phyloP scores from a whole-genome alignment of 331 rosid species.

The Cydonia oblonga region DNA sequence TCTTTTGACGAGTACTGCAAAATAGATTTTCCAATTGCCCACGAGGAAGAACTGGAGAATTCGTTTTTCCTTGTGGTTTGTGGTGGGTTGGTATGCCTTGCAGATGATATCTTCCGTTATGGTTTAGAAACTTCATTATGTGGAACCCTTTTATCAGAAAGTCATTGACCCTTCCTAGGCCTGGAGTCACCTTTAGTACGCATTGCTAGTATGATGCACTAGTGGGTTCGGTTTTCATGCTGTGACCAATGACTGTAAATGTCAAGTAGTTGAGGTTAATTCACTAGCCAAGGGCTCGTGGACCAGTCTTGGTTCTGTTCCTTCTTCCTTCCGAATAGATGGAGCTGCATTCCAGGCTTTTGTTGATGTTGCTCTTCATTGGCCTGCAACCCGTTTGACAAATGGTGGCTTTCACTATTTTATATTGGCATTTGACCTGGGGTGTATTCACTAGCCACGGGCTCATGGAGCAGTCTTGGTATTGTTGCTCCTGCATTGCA shows the following conservation, averaged over 20 bases:
- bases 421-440: slow-evolving; percentile 7
- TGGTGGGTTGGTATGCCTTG: slow-evolving; percentile 14
- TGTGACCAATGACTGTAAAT: not conserved
- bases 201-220: not conserved
- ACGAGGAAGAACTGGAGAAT: not conserved
- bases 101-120: not conserved
- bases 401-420: not conserved
- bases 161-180: slow-evolving; percentile 13
- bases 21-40: not conserved
- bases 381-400: slow-evolving; percentile 6
- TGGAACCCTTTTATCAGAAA: slow-evolving; percentile 22
- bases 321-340: slow-evolving; percentile 4
- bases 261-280: slow-evolving; percentile 13
- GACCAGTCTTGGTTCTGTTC: not conserved
- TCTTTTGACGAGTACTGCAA: not conserved
- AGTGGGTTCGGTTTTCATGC: slow-evolving; percentile 23
- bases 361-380: slow-evolving; percentile 14
- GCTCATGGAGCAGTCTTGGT: too few relatives aligned
- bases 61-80: not conserved
- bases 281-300: slow-evolving; percentile 18
- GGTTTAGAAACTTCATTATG: not conserved
- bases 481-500: too few relatives aligned
- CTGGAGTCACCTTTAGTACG: not conserved
- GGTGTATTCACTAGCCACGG: too few relatives aligned
- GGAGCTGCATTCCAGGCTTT: not conserved